Percentiles rank a stretch among this genome's conserved stretches.
These are phyloP conservation scores for Mycena maculata DNA, from an alignment of 768 basidiomycete species.

Conservation along the genomic window DNA sequence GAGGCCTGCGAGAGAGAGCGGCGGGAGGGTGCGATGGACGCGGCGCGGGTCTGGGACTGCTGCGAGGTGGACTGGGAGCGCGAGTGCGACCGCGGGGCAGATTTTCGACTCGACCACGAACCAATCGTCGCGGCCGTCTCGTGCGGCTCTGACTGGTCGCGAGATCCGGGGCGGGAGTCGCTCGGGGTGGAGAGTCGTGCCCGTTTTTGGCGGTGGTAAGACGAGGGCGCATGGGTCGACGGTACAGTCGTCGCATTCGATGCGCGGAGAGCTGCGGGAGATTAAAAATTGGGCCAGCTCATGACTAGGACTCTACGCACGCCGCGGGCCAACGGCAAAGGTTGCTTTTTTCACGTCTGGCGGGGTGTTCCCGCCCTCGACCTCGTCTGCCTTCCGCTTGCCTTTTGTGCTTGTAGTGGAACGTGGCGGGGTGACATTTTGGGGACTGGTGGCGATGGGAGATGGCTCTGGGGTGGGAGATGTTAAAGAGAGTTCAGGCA, in stretches of 20 bases:
- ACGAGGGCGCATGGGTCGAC: constrained; percentile 33
- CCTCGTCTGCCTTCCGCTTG: constrained; percentile 35
- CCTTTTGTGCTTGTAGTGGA: constrained; percentile 30
- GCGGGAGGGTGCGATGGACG: constrained; percentile 30
- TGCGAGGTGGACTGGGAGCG: constrained; percentile 26
- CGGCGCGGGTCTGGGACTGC: constrained; percentile 20
- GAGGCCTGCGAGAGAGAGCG: constrained; percentile 32
- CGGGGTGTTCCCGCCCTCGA: constrained; percentile 32
- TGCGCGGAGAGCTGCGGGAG: constrained; percentile 24
- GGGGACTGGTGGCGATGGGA: constrained; percentile 4
- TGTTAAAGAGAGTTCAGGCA: constrained; percentile 27
- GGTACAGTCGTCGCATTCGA: constrained; percentile 29
- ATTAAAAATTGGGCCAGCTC: not conserved
- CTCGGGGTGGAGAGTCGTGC: constrained; percentile 31
- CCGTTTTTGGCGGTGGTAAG: constrained; percentile 35
- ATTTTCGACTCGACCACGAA: constrained; percentile 32
- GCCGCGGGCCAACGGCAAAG: constrained; percentile 30
- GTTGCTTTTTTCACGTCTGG: constrained; percentile 32
- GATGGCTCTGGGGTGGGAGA: constrained; percentile 29
- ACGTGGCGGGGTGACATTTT: not conserved
- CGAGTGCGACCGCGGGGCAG: constrained; percentile 8
- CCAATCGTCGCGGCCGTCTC: constrained; percentile 31
- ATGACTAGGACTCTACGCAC: constrained; percentile 12
- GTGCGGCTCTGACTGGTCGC: constrained; percentile 5
- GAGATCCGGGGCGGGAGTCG: constrained; percentile 27